phyloP scores from a whole-genome alignment of 73 alveolate genomes.

The Loxodes magnus region DNA sequence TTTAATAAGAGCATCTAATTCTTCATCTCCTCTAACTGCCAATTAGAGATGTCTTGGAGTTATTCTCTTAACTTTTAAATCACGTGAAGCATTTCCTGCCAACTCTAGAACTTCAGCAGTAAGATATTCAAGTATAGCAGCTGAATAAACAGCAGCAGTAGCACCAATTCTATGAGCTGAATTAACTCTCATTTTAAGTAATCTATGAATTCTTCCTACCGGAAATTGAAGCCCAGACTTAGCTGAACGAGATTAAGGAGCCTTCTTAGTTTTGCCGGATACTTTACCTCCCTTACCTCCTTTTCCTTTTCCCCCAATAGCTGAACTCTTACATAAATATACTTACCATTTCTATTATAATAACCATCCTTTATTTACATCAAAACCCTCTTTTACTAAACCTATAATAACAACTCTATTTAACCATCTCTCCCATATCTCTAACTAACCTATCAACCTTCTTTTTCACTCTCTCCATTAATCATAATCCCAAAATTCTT shows the following conservation, averaged over 20 bases:
- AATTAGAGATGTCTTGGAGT: conserved; percentile 18
- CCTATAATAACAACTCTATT: too few species aligned
- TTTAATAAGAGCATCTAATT: conserved; percentile 83
- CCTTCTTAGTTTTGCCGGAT: background rate
- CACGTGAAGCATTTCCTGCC: conserved; percentile 97
- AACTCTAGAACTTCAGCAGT: conserved; percentile 97
- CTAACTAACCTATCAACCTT: too few species aligned
- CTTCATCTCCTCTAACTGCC: conserved; percentile 98
- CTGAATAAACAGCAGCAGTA: conserved; percentile 96
- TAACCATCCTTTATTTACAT: too few species aligned
- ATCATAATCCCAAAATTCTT: too few species aligned
- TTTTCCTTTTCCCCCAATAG: conserved; percentile 3
- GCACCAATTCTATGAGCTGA: conserved; percentile 93
- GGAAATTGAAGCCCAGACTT: conserved; percentile 88
- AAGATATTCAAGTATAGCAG: conserved; percentile 94
- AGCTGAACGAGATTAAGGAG: conserved; percentile 10
- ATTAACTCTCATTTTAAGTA: conserved; percentile 69
- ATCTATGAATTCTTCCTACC: conserved; percentile 97
- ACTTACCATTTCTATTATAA: too few species aligned
- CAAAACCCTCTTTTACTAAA: too few species aligned
- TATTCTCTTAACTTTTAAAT: conserved; percentile 19
- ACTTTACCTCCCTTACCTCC: conserved; percentile 3
- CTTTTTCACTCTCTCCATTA: too few species aligned
- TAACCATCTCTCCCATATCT: too few species aligned
- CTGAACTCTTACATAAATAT: too few species aligned